Percentiles rank a stretch among this genome's conserved stretches.
Evolutionary conservation across 73 alveolate species (phyloP).

Genomic region (Paramecium sonneborni): DNA sequence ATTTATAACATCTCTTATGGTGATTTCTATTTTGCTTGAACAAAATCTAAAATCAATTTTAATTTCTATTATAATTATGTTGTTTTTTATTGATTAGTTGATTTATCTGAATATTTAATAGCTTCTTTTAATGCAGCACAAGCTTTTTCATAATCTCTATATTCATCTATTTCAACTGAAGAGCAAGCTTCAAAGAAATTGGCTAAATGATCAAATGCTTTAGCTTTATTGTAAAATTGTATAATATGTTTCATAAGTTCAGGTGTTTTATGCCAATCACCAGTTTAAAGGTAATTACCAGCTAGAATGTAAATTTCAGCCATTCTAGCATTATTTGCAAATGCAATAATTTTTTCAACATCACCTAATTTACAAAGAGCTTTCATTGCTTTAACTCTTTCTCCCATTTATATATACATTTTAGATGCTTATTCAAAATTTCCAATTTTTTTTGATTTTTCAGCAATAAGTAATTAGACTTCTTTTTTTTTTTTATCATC

Average conservation of each 20-base stretch:
- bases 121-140: conserved; percentile 96
- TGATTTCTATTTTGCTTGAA: conserved; percentile 84
- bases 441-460: conserved; percentile 89
- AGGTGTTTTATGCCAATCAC: conserved; percentile 96
- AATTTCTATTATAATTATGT: conserved; percentile 80
- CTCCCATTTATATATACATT: conserved; percentile 91
- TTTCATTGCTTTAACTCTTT: conserved; percentile 94
- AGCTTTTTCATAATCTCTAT: conserved; percentile 96
- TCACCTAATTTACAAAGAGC: conserved; percentile 92
- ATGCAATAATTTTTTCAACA: conserved; percentile 88
- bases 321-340: conserved; percentile 93
- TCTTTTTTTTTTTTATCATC: conserved; percentile 87
- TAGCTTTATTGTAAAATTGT: conserved; percentile 92
- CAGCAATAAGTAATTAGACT: conserved; percentile 86
- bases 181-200: conserved; percentile 94
- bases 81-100: conserved; percentile 82
- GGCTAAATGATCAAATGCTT: conserved; percentile 95
- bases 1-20: conserved; percentile 82
- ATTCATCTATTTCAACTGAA: conserved; percentile 94
- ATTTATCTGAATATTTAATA: conserved; percentile 85
- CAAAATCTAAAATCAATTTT: conserved; percentile 79
- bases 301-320: conserved; percentile 95
- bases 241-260: conserved; percentile 95
- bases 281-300: conserved; percentile 91
- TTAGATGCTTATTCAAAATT: conserved; percentile 92